Base-by-base conservation (phyloP, 176 grass and related monocot species). In the Elymus sibiricus region DNA sequence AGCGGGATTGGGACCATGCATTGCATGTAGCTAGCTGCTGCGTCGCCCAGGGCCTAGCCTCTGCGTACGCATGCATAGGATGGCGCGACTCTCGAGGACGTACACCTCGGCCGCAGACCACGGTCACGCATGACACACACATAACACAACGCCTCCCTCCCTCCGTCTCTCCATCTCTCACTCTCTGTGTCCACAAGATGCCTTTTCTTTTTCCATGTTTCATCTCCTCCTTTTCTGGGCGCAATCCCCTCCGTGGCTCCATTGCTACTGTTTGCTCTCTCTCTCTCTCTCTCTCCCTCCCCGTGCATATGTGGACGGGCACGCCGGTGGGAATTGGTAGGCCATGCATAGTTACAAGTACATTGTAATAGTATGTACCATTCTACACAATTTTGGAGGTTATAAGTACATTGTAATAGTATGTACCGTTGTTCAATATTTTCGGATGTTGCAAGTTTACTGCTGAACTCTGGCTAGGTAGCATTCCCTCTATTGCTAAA, bases 141-240 rank as follows among this genome's bases (percentile, higher is more conserved):
- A 74, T 16, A 47, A 9, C 71, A 31, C 73, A 51, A 17, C 26
- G 7, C 7, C 14, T 5, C 16, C 9, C 25, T 29, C 29, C 29
- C 29, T 29, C 29, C 29, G 29, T 29, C 29, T 29, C 29, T 29
- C 59, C 25, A 39, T 13, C 69, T 22, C 77, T 78, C 64, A 49
- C 74, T n/a, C 74, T 11, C n/a, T 53, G 29, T 27, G n/a, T 58
- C 38, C 27, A 67, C 74, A 69, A 60, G 73, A 77, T 71, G 80
- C 86, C 70, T 85, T 89, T 85, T 74, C 59, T 75, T 85, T 85
- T 79, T 85, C 87, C 87, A 76, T 81, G 69, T 68, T 80, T 65
- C 66, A 63, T 78, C 87, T 65, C 77, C 59, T 42, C 55, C 74
- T 89, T 89, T 85, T 74, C 68, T 89, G 80, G 79, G 63, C 69